Percentiles rank a stretch among this genome's conserved stretches.
phyloP scores from a whole-genome alignment of 2,329 filamentous ascomycete genomes.

The Colletotrichum sidae region DNA sequence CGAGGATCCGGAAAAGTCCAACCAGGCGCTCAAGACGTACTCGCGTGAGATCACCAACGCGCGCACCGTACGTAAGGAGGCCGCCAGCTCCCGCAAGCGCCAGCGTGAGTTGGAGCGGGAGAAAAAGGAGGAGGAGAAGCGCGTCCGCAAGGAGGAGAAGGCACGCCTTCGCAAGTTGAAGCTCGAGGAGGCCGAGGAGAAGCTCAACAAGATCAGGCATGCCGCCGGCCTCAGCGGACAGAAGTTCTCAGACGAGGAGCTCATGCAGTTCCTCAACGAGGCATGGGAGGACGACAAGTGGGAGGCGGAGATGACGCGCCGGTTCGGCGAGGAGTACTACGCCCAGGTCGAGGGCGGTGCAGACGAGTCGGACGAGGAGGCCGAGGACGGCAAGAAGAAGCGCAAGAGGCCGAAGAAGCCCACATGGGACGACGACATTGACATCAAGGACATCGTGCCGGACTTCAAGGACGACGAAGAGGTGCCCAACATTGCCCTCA shows the following conservation, averaged over 20 bases:
- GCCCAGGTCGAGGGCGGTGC: slow-evolving; percentile 75
- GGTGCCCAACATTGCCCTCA: slow-evolving; percentile 65
- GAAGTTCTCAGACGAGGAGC: slow-evolving; percentile 78
- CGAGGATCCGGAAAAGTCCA: slow-evolving; percentile 88
- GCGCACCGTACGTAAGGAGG: slow-evolving; percentile 87
- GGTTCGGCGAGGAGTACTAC: slow-evolving; percentile 94
- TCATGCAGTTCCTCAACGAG: slow-evolving; percentile 85
- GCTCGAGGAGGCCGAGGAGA: slow-evolving; percentile 89
- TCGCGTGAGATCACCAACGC: slow-evolving; percentile 86
- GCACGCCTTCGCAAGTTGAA: slow-evolving; percentile 87
- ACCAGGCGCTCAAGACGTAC: slow-evolving; percentile 89
- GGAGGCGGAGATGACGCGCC: slow-evolving; percentile 89
- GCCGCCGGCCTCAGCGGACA: slow-evolving; percentile 83
- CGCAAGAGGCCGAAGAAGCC: slow-evolving; percentile 81
- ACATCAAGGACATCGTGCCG: slow-evolving; percentile 91
- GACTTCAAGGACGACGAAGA: slow-evolving; percentile 79
- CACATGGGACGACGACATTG: slow-evolving; percentile 96
- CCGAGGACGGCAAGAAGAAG: slow-evolving; percentile 62
- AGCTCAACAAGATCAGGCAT: slow-evolving; percentile 88
- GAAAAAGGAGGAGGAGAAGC: slow-evolving; percentile 82
- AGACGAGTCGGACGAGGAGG: slow-evolving; percentile 65
- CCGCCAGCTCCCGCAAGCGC: slow-evolving; percentile 80
- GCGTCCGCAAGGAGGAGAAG: slow-evolving; percentile 81
- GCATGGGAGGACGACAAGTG: slow-evolving; percentile 91
- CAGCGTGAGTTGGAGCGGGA: slow-evolving; percentile 82